These are phyloP conservation scores for Fragaria ananassa DNA, from an alignment of 306 rosid genomes.

Conservation along the genomic window DNA sequence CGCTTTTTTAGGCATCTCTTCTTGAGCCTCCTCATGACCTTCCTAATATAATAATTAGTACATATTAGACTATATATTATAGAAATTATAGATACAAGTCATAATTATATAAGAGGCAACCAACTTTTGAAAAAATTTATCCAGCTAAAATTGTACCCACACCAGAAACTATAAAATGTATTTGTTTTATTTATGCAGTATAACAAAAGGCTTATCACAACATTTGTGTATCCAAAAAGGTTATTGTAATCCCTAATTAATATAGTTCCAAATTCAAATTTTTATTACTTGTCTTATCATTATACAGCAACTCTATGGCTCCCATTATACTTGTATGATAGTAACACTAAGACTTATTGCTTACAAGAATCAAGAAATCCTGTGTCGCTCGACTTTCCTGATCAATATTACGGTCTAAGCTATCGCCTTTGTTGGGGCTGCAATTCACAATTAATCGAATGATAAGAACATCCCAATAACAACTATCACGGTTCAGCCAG, in stretches of 20 bases:
- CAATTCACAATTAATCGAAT: conserved; percentile 28
- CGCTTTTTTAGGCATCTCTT: conserved; percentile 84
- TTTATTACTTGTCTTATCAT: not conserved
- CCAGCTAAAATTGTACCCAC: not conserved
- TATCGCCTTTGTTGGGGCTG: conserved; percentile 93
- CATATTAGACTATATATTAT: conserved; percentile 17
- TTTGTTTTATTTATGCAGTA: not conserved
- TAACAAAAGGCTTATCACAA: conserved; percentile 3
- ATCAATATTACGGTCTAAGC: conserved; percentile 90
- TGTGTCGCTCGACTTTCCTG: conserved; percentile 67
- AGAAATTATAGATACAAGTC: not conserved
- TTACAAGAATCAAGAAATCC: conserved; percentile 93
- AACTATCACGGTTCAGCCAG: conserved; percentile 1
- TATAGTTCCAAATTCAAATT: not conserved
- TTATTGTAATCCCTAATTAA: not conserved
- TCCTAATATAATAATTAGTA: conserved; percentile 53
- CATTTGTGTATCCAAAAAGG: not conserved
- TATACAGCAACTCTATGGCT: not conserved
- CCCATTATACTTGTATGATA: conserved; percentile 15
- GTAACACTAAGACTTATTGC: conserved; percentile 28
- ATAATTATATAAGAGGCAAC: conserved; percentile 6
- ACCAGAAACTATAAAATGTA: not conserved
- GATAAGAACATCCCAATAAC: conserved; percentile 6
- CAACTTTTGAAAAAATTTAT: not conserved
- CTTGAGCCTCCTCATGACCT: conserved; percentile 99